Evolutionary conservation across 2,329 filamentous ascomycete species (phyloP), one percentile per base, ranked within the genome.

Genomic region (Paecilomyces variotii): DNA sequence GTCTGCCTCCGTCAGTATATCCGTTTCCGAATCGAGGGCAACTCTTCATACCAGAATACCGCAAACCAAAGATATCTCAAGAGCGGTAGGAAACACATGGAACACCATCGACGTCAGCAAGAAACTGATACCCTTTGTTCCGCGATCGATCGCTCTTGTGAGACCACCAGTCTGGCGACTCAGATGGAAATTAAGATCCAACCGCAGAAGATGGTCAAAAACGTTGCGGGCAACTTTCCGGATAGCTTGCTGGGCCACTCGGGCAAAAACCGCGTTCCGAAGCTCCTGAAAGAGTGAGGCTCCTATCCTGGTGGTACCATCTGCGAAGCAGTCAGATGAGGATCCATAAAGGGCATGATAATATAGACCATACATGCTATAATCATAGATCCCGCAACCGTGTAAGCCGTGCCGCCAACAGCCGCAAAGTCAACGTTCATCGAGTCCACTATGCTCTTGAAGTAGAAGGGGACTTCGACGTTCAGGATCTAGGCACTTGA

Each of bases 71-170:
- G 87, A 86, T 62, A 99, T 99, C 72, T 99, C 94, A 32, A 99
- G 77, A 0, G 91, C 90, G 0, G 93, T 99, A 0, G 94, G 94
- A 14, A 97, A 83, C 59, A 99, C 88, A 72, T 99, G 94, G 68
- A 99, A 97, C 30, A 99, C 91, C 93, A 99, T 99, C 66, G 92
- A 97, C 0, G 91, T 96, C 63, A 99, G 80, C 64, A 99, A 75
- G 74, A 97, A 99, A 79, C 91, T 97, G 72, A 99, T 99, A 62
- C 94, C 95, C 76, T 99, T 99, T 24, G 94, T 99, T 70, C 94
- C 94, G 62, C 95, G 86, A 71, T 99, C 95, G 62, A 99, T 94
- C 26, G 95, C 94, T 64, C 94, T 82, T 1, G 93, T 97, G 63
- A 99, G 77, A 1, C 94, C 94, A 62, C 94, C 94, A 0, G 94